Conservation (phyloP, 169 alveolate species). For the Condylostoma magnum region DNA sequence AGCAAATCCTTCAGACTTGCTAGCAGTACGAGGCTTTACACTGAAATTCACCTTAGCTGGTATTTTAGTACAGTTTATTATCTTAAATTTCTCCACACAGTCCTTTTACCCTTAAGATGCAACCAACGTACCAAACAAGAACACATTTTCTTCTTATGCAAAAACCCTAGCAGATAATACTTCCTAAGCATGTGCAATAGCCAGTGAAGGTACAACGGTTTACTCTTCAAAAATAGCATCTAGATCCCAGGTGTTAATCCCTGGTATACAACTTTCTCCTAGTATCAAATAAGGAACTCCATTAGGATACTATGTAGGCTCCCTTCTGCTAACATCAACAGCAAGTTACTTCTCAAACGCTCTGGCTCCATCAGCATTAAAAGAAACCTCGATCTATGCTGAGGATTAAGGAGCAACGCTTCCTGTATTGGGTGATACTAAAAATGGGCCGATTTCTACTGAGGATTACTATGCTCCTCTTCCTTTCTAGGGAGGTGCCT, state of each 20-base stretch:
- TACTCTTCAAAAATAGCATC: constrained; percentile 94
- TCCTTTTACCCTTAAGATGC: constrained; percentile 86
- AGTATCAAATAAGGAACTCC: constrained; percentile 84
- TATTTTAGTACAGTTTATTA: constrained; percentile 84
- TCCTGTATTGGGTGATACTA: constrained; percentile 75
- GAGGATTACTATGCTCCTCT: constrained; percentile 38
- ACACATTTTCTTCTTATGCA: constrained; percentile 89
- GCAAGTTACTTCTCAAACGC: constrained; percentile 77
- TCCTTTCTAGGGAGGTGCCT: constrained; percentile 54
- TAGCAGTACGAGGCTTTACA: constrained; percentile 80
- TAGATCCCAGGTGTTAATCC: constrained; percentile 85
- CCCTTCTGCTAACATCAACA: constrained; percentile 80
- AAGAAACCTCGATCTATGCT: constrained; percentile 71
- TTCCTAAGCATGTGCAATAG: neutral
- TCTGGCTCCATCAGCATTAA: constrained; percentile 80
- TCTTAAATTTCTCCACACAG: constrained; percentile 83
- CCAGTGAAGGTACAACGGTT: constrained; percentile 75
- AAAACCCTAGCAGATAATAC: constrained; percentile 76
- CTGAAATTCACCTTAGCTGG: constrained; percentile 67
- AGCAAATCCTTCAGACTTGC: constrained; percentile 82
- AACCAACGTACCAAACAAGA: constrained; percentile 92
- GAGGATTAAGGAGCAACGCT: constrained; percentile 74
- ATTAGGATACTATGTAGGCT: constrained; percentile 77
- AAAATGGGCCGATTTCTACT: constrained; percentile 73
- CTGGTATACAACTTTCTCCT: constrained; percentile 93